Conservation (phyloP, 257 asterid species). For the Solanum gracilifrons region DNA sequence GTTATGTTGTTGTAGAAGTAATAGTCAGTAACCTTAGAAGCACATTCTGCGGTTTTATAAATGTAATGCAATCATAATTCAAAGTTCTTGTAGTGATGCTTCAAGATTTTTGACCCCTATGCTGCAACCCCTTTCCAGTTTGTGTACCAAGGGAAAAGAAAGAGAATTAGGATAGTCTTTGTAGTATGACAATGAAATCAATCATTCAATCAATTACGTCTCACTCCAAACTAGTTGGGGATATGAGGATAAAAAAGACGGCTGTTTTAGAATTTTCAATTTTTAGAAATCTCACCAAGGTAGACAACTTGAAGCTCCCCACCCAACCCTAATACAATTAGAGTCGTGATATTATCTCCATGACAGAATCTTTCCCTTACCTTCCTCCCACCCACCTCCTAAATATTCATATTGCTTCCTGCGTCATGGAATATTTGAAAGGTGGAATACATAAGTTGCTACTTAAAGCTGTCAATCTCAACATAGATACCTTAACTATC, state of each 20-base stretch:
- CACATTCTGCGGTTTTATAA: not conserved
- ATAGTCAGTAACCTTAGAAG: not conserved
- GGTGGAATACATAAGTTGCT: not conserved
- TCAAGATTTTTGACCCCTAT: not conserved
- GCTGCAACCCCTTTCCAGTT: not conserved
- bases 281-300: not conserved
- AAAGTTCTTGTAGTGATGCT: not conserved
- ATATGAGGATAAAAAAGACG: not conserved
- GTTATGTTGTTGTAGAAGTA: not conserved
- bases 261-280: not conserved
- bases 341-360: not conserved
- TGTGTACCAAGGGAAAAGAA: not conserved
- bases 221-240: not conserved
- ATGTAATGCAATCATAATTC: not conserved
- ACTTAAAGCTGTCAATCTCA: not conserved
- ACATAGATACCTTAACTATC: not conserved
- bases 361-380: not conserved
- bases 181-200: not conserved
- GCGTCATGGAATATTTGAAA: not conserved
- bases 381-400: not conserved
- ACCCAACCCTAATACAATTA: not conserved
- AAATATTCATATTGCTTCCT: not conserved
- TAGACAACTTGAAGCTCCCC: not conserved
- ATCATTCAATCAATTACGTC: not conserved
- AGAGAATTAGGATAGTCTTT: not conserved